A percentile compares a stretch with the other conserved stretches of the same genome.
phyloP scores from a whole-genome alignment of 768 basidiomycete genomes.

The Suillus ampliporus region DNA sequence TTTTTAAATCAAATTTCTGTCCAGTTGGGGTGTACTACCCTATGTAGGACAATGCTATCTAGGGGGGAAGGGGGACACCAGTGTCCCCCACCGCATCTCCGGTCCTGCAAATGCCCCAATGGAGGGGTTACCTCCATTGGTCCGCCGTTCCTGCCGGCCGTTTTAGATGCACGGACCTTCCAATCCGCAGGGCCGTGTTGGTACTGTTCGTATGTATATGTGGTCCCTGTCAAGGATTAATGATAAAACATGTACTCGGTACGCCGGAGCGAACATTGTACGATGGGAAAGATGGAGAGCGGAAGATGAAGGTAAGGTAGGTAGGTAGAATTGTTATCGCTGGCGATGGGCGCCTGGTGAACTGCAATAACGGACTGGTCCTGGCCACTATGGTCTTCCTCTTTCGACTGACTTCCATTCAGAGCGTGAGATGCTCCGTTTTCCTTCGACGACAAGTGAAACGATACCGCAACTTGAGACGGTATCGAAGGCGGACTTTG shows the following conservation, averaged over 20 bases:
- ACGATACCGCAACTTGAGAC: no score
- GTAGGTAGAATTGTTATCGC: no score
- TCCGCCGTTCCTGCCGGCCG: constrained; percentile 6
- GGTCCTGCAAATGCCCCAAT: constrained; percentile 5
- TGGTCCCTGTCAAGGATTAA: not conserved
- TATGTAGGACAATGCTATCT: constrained; percentile 14
- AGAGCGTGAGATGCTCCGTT: no score
- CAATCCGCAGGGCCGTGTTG: not conserved
- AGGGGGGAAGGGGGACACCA: constrained; percentile 5
- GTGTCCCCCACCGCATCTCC: constrained; percentile 6
- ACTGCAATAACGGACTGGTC: no score
- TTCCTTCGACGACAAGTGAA: no score
- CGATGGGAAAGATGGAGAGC: constrained; percentile 6
- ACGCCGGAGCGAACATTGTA: not conserved
- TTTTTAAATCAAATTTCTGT: no score
- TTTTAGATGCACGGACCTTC: not conserved
- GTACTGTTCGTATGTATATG: not conserved
- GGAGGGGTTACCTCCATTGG: not conserved
- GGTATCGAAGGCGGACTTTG: no score
- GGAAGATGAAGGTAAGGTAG: not conserved
- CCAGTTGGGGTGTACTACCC: constrained; percentile 8
- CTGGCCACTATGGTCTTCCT: no score
- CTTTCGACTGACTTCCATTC: not conserved
- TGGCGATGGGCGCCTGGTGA: not conserved
- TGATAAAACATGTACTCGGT: constrained; percentile 3